Percentiles rank a stretch among this genome's conserved stretches.
Evolutionary conservation across 179 eudicot genomes (phyloP).

Genomic region (Monotropa hypopitys): DNA sequence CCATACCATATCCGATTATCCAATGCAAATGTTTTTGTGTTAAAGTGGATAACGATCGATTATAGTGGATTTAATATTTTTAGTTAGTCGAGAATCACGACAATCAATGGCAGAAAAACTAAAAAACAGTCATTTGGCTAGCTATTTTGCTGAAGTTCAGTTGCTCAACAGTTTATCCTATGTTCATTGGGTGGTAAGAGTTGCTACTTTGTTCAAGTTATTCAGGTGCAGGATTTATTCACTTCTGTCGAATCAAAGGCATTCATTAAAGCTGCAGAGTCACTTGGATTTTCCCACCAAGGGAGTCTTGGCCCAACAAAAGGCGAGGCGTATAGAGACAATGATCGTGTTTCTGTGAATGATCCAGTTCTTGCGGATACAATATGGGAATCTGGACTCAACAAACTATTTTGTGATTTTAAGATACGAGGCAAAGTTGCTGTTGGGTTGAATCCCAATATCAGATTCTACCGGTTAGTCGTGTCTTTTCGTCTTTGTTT

Average conservation of each 20-base stretch:
- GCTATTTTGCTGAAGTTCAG: not conserved
- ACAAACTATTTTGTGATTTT: slow-evolving; percentile 40
- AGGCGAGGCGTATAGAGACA: slow-evolving; percentile 94
- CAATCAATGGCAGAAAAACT: not conserved
- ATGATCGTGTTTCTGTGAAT: slow-evolving; percentile 71
- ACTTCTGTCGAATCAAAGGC: slow-evolving; percentile 63
- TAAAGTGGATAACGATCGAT: not conserved
- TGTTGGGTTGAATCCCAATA: slow-evolving; percentile 80
- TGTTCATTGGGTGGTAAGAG: not conserved
- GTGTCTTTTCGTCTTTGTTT: not conserved
- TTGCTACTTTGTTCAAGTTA: slow-evolving; percentile 18
- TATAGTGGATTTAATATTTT: not conserved
- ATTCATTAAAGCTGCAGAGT: slow-evolving; percentile 63
- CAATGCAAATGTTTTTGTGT: not conserved
- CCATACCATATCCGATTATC: not conserved
- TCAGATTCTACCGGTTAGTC: slow-evolving; percentile 74
- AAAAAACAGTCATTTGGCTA: not conserved
- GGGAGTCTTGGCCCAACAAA: slow-evolving; percentile 89
- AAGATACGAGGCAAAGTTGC: slow-evolving; percentile 74
- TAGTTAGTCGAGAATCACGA: not conserved
- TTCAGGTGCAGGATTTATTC: slow-evolving; percentile 62
- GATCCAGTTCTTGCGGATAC: slow-evolving; percentile 61
- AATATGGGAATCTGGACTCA: slow-evolving; percentile 73
- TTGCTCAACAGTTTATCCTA: not conserved
- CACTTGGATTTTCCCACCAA: slow-evolving; percentile 80